Conservation (phyloP, 345 rosid genomes). For the Eucalyptus caleyi region DNA sequence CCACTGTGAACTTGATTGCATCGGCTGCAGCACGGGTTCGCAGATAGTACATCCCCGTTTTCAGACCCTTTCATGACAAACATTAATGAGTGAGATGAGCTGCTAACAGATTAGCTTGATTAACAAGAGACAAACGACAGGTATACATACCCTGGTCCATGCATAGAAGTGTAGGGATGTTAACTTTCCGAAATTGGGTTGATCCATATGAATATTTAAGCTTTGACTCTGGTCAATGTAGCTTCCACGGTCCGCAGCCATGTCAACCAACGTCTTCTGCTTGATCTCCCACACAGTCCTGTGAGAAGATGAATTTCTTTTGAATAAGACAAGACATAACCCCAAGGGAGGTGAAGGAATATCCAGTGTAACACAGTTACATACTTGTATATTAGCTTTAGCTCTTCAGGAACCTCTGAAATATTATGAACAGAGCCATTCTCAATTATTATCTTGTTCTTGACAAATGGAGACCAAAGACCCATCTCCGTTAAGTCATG, state of each 20-base stretch:
- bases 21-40: slow-evolving; percentile 94
- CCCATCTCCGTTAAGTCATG: slow-evolving; percentile 89
- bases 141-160: slow-evolving; percentile 60
- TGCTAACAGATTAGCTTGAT: not conserved
- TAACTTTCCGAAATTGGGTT: slow-evolving; percentile 68
- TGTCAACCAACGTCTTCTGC: slow-evolving; percentile 79
- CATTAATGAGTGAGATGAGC: not conserved
- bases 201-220: slow-evolving; percentile 87
- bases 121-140: not conserved
- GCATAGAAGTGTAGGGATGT: slow-evolving; percentile 80
- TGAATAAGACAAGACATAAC: not conserved
- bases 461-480: slow-evolving; percentile 70
- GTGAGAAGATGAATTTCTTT: not conserved
- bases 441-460: slow-evolving; percentile 65
- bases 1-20: slow-evolving; percentile 97
- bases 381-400: slow-evolving; percentile 76
- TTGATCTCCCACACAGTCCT: slow-evolving; percentile 99
- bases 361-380: not conserved
- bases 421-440: slow-evolving; percentile 73
- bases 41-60: slow-evolving; percentile 91
- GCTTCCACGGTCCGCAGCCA: slow-evolving; percentile 93
- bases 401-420: slow-evolving; percentile 55
- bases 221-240: slow-evolving; percentile 96
- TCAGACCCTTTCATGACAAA: slow-evolving; percentile 44
- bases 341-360: not conserved